Conservation (phyloP, 1,284 basidiomycete genomes). For the Trametes pubescens region DNA sequence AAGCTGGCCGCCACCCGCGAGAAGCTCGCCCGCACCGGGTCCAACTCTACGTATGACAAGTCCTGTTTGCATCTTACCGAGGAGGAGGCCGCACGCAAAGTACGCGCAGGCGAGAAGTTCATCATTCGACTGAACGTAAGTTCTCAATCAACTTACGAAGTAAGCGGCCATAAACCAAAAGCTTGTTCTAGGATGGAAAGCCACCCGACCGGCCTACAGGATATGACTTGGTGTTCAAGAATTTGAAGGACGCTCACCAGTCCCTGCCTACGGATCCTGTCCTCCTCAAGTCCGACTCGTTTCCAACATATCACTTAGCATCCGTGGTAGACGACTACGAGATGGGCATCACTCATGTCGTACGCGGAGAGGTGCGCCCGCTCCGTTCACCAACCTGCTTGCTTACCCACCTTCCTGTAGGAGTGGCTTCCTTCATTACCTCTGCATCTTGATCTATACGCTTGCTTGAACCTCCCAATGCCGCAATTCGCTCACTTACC, state of each 20-base stretch:
- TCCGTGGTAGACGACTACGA: constrained; percentile 95
- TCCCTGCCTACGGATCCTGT: constrained; percentile 91
- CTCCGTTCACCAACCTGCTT: background rate
- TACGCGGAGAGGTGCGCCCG: constrained; percentile 85
- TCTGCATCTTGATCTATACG: constrained; percentile 91
- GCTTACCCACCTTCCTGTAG: constrained; percentile 46
- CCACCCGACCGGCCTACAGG: constrained; percentile 57
- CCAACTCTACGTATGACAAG: constrained; percentile 85
- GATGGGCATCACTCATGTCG: constrained; percentile 96
- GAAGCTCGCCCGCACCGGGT: constrained; percentile 73
- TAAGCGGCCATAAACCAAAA: constrained; percentile 1
- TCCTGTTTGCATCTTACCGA: constrained; percentile 85
- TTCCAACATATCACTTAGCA: constrained; percentile 97
- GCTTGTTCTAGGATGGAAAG: constrained; percentile 57
- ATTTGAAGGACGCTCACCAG: constrained; percentile 75
- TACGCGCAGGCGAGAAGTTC: constrained; percentile 79
- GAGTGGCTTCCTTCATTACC: constrained; percentile 98
- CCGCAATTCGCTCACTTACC: constrained; percentile 94
- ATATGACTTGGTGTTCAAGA: constrained; percentile 81
- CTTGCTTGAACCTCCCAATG: constrained; percentile 73
- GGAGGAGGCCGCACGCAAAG: constrained; percentile 81
- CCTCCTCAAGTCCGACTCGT: constrained; percentile 90
- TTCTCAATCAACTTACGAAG: background rate
- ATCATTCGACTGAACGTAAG: constrained; percentile 90
- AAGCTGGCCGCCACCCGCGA: constrained; percentile 73